Evolutionary conservation across 202 grass and related monocot species (phyloP), one percentile per base, ranked within the genome.

Genomic region (Setaria italica): DNA sequence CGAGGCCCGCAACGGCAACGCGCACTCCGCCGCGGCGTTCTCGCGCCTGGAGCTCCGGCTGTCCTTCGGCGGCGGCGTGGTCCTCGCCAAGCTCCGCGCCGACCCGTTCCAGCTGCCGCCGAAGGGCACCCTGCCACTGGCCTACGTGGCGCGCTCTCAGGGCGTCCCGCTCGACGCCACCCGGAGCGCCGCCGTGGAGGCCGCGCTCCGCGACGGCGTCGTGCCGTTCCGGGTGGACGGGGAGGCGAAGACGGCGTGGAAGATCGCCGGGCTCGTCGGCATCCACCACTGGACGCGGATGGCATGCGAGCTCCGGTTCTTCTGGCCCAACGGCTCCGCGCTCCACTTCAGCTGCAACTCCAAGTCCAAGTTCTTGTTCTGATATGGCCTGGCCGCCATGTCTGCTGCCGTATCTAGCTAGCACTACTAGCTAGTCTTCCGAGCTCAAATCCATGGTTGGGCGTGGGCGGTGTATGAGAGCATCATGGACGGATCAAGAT

Each of bases 171-270:
- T 97, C 0, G 92, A 89, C 39, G 19, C 29, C 62, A 2, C 45
- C 12, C 75, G 74, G 0, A 83, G 88, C 74, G 74, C n/a, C 3
- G 82, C 84, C 42, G 77, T 97, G 90, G 90, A 94, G 78, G 5
- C 46, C 10, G 88, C 92, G 59, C 78, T 97, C 9, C 66, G 82
- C 14, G 62, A 37, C 15, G 86, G 78, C 25, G 60, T 87, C 19
- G 89, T 97, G 77, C 88, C 92, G 32, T 97, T 97, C 76, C 1
- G 14, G 33, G 46, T 97, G 55, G 71, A 48, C 0, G 95, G 95
- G 68, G 76, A 85, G 65, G 84, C 88, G 9, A 49, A 66, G 62
- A 91, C 92, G 51, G 8, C 43, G 17, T 94, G 90, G 92, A 88
- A 78, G 71, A n/a, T 94, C 2, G 86, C 84, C 0, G 77, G 80